Conservation (phyloP, 2,329 filamentous ascomycete species). For the Scortechinia acanthostroma region DNA sequence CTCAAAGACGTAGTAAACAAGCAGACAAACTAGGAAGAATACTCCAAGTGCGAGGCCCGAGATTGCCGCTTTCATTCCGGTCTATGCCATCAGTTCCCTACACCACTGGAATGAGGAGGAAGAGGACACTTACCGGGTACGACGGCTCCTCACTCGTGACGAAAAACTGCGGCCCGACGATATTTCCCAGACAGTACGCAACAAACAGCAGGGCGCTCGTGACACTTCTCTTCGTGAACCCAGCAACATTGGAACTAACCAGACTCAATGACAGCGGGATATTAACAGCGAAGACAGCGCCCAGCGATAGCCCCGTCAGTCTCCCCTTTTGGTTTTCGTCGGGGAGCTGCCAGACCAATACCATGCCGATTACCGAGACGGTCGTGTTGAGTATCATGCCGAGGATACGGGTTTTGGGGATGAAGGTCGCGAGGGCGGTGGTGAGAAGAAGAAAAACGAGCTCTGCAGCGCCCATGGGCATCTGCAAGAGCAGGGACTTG, state of each 20-base stretch:
- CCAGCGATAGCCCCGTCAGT: conserved; percentile 17
- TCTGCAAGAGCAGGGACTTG: conserved; percentile 21
- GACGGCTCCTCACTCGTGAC: background rate
- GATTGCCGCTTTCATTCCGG: conserved; percentile 19
- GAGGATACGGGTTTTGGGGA: conserved; percentile 15
- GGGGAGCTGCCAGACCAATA: conserved; percentile 18
- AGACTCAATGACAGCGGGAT: conserved; percentile 20
- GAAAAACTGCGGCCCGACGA: background rate
- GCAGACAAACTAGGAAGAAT: conserved; percentile 16
- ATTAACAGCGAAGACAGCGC: conserved; percentile 19
- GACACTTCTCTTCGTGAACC: conserved; percentile 22
- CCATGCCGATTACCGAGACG: conserved; percentile 17
- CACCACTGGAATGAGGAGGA: background rate
- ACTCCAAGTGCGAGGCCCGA: conserved; percentile 16
- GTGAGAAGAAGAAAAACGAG: conserved; percentile 19
- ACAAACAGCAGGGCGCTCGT: conserved; percentile 8
- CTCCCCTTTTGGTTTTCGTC: conserved; percentile 12
- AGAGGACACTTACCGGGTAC: conserved; percentile 1
- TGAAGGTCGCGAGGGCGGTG: conserved; percentile 14
- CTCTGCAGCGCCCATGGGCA: conserved; percentile 21
- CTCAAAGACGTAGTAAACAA: conserved; percentile 16
- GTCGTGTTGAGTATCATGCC: conserved; percentile 21
- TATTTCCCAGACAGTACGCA: conserved; percentile 18
- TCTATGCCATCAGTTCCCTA: conserved; percentile 9
- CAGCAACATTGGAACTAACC: conserved; percentile 18